phyloP scores from a whole-genome alignment of 2,329 filamentous ascomycete genomes.

The Fusarium duplospermum region DNA sequence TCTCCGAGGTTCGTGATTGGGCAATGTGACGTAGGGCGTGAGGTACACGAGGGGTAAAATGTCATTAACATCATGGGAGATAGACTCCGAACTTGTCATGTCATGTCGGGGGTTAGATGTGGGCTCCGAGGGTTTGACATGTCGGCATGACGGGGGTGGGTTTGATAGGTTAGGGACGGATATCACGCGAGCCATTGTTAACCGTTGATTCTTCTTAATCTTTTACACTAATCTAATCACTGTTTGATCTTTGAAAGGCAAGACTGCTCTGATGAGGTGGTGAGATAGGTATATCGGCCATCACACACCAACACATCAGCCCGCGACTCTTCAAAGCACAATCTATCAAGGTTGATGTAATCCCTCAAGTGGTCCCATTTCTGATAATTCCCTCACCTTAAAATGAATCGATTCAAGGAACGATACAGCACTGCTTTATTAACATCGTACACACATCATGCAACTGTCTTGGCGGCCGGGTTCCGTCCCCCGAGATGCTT shows the following conservation, averaged over 20 bases:
- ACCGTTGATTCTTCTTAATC: background rate
- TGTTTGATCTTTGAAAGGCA: background rate
- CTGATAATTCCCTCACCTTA: background rate
- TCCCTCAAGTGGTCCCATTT: background rate
- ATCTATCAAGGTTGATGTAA: background rate
- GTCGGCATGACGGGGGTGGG: background rate
- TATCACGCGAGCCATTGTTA: background rate
- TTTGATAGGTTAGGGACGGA: background rate
- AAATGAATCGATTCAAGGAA: background rate
- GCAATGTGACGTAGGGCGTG: conserved; percentile 28
- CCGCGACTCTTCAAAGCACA: background rate
- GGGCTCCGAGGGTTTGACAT: conserved; percentile 6
- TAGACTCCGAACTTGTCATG: conserved; percentile 4
- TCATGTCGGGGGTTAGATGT: conserved; percentile 29
- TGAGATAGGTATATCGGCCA: background rate
- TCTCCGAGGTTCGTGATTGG: conserved; percentile 18
- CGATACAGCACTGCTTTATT: background rate
- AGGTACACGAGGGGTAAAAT: conserved; percentile 38
- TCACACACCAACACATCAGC: background rate
- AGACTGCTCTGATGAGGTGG: background rate
- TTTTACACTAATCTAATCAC: background rate
- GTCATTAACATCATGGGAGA: conserved; percentile 26
- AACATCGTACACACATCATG: background rate
- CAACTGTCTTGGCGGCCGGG: background rate
- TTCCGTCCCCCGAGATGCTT: background rate